Evolutionary conservation across 306 rosid genomes (phyloP).

Genomic region (Abrus precatorius): DNA sequence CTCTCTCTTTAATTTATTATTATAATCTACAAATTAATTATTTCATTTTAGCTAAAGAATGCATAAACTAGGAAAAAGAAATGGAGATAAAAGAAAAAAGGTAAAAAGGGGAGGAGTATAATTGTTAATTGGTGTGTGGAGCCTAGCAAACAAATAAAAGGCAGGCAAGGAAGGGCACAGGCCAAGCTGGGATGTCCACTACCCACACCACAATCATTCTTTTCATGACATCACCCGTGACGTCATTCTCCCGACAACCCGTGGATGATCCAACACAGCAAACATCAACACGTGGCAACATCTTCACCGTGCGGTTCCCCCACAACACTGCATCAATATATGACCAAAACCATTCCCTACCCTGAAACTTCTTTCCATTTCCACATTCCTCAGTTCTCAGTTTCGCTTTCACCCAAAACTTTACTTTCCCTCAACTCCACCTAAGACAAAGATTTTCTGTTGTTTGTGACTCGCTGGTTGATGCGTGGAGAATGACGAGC

Average conservation of each 20-base stretch:
- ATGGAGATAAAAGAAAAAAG: not conserved
- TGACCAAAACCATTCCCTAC: slow-evolving; percentile 16
- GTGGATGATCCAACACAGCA: slow-evolving; percentile 38
- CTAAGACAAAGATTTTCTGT: slow-evolving; percentile 6
- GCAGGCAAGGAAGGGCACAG: slow-evolving; percentile 42
- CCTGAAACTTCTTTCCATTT: slow-evolving; percentile 19
- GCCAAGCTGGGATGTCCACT: slow-evolving; percentile 57
- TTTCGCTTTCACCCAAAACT: slow-evolving; percentile 12
- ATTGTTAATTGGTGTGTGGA: slow-evolving; percentile 37
- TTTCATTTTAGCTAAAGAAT: too few relatives aligned
- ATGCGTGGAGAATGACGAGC: slow-evolving; percentile 34
- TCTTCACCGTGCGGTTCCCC: slow-evolving; percentile 22
- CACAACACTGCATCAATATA: slow-evolving; percentile 39
- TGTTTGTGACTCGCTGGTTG: not conserved
- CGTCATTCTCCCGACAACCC: slow-evolving; percentile 69
- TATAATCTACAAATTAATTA: too few relatives aligned
- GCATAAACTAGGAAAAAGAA: not conserved
- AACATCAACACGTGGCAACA: slow-evolving; percentile 62
- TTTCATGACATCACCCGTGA: slow-evolving; percentile 59
- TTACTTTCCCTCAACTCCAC: slow-evolving; percentile 34
- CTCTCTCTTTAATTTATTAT: too few relatives aligned
- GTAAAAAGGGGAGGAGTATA: not conserved
- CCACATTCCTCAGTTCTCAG: not conserved
- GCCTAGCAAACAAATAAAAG: slow-evolving; percentile 43
- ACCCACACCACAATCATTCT: slow-evolving; percentile 57